These are phyloP conservation scores for Globisporangium orthogonon DNA, from an alignment of 352 stramenopile genomes.

Conservation along the genomic window DNA sequence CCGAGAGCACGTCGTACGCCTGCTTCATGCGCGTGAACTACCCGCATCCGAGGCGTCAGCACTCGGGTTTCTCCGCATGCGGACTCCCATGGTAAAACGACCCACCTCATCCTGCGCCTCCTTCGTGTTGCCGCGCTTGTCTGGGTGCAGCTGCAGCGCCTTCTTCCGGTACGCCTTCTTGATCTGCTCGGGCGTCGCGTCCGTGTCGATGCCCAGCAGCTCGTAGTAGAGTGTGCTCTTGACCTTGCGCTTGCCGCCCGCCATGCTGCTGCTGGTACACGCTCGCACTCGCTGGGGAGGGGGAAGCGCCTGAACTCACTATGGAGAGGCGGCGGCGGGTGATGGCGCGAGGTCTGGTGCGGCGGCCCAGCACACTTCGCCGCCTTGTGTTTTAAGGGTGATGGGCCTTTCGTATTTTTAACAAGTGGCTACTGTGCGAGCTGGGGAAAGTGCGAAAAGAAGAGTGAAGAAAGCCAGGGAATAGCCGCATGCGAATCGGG, in stretches of 20 bases:
- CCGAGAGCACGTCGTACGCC: conserved; percentile 91
- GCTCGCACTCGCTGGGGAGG: no score
- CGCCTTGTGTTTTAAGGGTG: no score
- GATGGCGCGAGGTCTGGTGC: no score
- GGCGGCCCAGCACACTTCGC: no score
- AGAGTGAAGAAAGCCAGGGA: no score
- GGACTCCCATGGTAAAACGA: neutral
- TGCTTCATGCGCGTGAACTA: conserved; percentile 90
- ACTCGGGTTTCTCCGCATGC: conserved; percentile 1
- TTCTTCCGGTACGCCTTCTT: conserved; percentile 91
- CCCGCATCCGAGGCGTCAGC: conserved; percentile 17
- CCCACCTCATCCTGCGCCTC: conserved; percentile 71
- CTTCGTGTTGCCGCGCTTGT: conserved; percentile 82
- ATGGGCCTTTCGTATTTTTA: no score
- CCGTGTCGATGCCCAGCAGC: conserved; percentile 65
- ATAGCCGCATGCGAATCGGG: no score
- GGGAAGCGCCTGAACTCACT: no score
- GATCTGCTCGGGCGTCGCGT: conserved; percentile 79
- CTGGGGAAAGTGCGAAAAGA: no score
- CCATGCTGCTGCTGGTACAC: neutral
- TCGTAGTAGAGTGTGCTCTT: conserved; percentile 76
- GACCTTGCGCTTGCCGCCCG: conserved; percentile 53
- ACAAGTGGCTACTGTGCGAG: no score
- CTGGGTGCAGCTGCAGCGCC: conserved; percentile 89
- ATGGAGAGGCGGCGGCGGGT: no score